These are phyloP conservation scores for Ogataea nonfermentans DNA, from an alignment of 805 yeast species.

Conservation along the genomic window DNA sequence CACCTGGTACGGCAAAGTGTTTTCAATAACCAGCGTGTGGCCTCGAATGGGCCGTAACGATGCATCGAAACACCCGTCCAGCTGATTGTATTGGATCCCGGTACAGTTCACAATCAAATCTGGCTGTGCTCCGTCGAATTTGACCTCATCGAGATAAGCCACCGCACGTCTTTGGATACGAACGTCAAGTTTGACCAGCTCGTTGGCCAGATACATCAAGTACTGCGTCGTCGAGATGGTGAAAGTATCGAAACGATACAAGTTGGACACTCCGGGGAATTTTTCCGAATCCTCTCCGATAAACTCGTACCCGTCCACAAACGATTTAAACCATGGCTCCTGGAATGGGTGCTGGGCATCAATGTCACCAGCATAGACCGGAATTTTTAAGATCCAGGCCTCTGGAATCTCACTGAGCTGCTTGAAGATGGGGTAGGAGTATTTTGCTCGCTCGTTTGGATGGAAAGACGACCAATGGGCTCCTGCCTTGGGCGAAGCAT, in stretches of 20 bases:
- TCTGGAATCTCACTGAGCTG: conserved; percentile 37
- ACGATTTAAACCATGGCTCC: conserved; percentile 50
- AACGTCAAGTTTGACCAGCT: conserved; percentile 47
- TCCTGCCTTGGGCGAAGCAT: conserved; percentile 68
- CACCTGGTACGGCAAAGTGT: conserved; percentile 40
- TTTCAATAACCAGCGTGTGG: conserved; percentile 54
- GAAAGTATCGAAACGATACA: conserved; percentile 47
- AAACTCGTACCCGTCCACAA: conserved; percentile 40
- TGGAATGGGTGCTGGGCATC: conserved; percentile 9
- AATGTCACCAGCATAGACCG: conserved; percentile 28
- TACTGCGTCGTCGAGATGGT: conserved; percentile 61
- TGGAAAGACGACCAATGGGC: conserved; percentile 61
- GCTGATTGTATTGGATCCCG: conserved; percentile 46
- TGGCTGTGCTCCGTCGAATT: conserved; percentile 22
- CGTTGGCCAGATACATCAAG: conserved; percentile 47
- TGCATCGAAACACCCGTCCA: conserved; percentile 51
- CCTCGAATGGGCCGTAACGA: conserved; percentile 53
- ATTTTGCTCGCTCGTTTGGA: conserved; percentile 38
- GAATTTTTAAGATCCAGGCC: conserved; percentile 32
- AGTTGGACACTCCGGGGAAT: conserved; percentile 37
- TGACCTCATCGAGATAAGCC: conserved; percentile 41
- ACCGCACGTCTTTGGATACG: conserved; percentile 41
- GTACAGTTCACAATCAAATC: conserved; percentile 56
- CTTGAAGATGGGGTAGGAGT: conserved; percentile 36
- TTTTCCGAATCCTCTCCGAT: conserved; percentile 30